Percentiles rank a stretch among this genome's conserved stretches.
phyloP scores from a whole-genome alignment of 495 filamentous ascomycete genomes.

The Neurospora sp. region DNA sequence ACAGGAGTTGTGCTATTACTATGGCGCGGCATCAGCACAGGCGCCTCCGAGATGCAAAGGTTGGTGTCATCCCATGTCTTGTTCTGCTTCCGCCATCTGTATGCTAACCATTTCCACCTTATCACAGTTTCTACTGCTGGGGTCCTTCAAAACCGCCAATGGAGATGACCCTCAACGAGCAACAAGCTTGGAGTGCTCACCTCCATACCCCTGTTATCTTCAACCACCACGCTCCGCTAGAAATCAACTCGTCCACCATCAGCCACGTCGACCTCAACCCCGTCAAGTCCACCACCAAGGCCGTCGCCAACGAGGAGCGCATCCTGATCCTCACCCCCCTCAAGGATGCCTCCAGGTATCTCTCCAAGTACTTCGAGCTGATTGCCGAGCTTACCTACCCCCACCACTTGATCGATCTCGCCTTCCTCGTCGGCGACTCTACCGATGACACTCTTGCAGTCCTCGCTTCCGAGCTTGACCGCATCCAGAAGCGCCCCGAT shows the following conservation, averaged over 20 bases:
- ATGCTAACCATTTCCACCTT: constrained; percentile 3
- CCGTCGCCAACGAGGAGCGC: constrained; percentile 68
- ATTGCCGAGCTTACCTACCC: constrained; percentile 86
- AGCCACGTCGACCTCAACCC: constrained; percentile 71
- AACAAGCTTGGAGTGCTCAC: constrained; percentile 79
- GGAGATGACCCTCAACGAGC: constrained; percentile 86
- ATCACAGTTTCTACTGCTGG: constrained; percentile 89
- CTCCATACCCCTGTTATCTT: constrained; percentile 86
- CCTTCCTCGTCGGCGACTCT: constrained; percentile 86
- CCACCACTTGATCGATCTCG: constrained; percentile 90
- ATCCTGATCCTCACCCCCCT: constrained; percentile 93
- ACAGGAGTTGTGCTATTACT: constrained; percentile 67
- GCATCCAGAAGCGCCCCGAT: constrained; percentile 75
- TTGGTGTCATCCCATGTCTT: constrained; percentile 31
- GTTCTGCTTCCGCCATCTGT: background rate
- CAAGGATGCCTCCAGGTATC: constrained; percentile 73
- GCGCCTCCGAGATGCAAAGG: constrained; percentile 87
- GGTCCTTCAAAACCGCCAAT: constrained; percentile 87
- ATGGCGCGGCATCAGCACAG: constrained; percentile 79
- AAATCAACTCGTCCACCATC: constrained; percentile 75
- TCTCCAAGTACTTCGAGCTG: constrained; percentile 88
- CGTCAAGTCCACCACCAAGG: constrained; percentile 71
- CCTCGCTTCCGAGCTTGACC: constrained; percentile 70
- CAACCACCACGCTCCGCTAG: constrained; percentile 84
- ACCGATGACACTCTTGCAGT: constrained; percentile 81